These are phyloP conservation scores for Tylopilus vinaceipallidus DNA, from an alignment of 768 basidiomycete species.

Conservation along the genomic window DNA sequence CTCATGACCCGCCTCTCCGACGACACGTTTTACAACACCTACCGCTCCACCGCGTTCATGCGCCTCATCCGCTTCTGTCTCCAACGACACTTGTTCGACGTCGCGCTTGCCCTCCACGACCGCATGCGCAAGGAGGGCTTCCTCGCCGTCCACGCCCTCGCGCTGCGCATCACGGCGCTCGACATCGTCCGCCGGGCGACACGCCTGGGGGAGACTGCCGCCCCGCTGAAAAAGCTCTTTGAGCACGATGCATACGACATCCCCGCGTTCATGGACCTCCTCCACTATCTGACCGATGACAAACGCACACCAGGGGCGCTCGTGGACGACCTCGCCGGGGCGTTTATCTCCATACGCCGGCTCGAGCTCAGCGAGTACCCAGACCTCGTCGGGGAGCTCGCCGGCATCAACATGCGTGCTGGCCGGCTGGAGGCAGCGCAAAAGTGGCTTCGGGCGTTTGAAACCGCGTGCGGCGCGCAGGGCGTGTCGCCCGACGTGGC, in stretches of 20 bases:
- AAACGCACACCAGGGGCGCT: slow-evolving; percentile 12
- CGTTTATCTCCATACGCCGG: slow-evolving; percentile 18
- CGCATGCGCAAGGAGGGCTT: slow-evolving; percentile 43
- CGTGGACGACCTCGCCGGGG: slow-evolving; percentile 22
- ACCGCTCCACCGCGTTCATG: slow-evolving; percentile 35
- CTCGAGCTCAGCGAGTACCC: slow-evolving; percentile 29
- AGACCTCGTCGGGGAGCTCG: slow-evolving; percentile 36
- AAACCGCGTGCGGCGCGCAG: slow-evolving; percentile 21
- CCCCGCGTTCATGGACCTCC: slow-evolving; percentile 27
- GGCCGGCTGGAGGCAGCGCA: slow-evolving; percentile 32
- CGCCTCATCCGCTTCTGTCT: slow-evolving; percentile 42
- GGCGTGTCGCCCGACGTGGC: slow-evolving; percentile 11
- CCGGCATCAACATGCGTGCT: slow-evolving; percentile 35
- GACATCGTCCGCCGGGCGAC: slow-evolving; percentile 17
- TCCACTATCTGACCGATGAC: slow-evolving; percentile 17
- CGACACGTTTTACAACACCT: slow-evolving; percentile 27
- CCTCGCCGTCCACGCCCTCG: slow-evolving; percentile 35
- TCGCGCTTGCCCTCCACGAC: slow-evolving; percentile 41
- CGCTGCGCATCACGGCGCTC: slow-evolving; percentile 42
- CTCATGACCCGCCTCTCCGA: slow-evolving; percentile 24
- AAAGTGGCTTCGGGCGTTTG: slow-evolving; percentile 27
- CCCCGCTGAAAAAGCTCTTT: slow-evolving; percentile 14
- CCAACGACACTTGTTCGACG: slow-evolving; percentile 33
- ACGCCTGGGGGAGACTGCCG: neutral
- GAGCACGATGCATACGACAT: slow-evolving; percentile 16